Base-by-base conservation (phyloP, 495 filamentous ascomycete species). In the Aspergillus conjunctus region DNA sequence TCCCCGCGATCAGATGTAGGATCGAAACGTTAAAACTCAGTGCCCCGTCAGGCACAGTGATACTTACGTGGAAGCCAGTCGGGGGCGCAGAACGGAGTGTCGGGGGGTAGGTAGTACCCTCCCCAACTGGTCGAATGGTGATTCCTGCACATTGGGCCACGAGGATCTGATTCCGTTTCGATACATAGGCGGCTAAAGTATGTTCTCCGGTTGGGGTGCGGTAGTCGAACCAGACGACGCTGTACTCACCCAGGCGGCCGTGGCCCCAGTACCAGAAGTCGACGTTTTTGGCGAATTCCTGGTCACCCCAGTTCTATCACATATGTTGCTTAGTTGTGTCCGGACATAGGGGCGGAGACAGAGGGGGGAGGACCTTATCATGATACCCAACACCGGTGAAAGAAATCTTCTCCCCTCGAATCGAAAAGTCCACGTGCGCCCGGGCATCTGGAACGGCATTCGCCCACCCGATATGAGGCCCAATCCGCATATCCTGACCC, bases 251-350 rank as follows among this genome's bases (percentile, higher is more conserved):
- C 1, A 56, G 2, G 37, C 53, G 53, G 53, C 53, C 39, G 18
- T 56, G 53, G 53, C 53, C 53, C 53, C 53, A 56, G 53, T 56
- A 56, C 21, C 31, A 31, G 2, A 33, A 56, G 53, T 20, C 20
- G 20, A 15, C 17, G 30, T 11, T n/a, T 10, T 31, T 0, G 6
- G 53, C 34, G 21, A 56, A 56, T 31, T 6, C 8, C 4, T 22
- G 53, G 37, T 43, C 22, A 18, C 53, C 37, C 8, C n/a, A 56
- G 53, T 56, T 56, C 53, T 56, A 48, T n/a, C 21, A 21, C 17
- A 6, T 9, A 2, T 7, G 20, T 14, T 48, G 17, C 6, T 21
- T n/a, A 48, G 1, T n/a, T n/a, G 14, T 21, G n/a, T 1, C 3
- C 1, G 5, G 0, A 54, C 10, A 9, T 33, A 9, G 22, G 15